phyloP scores from a whole-genome alignment of 2,329 filamentous ascomycete species.

The Neopestalotiopsis rosae region DNA sequence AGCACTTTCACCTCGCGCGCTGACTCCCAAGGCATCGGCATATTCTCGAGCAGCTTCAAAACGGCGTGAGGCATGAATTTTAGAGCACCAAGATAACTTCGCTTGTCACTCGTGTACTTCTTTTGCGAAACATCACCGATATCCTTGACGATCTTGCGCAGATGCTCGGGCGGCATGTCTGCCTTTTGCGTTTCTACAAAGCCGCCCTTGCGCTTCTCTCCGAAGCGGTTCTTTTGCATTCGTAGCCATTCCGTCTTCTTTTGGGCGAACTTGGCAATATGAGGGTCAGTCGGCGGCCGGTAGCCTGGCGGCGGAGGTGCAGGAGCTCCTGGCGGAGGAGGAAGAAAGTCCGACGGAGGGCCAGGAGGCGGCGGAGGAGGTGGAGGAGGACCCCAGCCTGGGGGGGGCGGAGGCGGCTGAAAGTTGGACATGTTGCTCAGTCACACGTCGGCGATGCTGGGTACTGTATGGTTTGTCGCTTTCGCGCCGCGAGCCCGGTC shows the following conservation, averaged over 20 bases:
- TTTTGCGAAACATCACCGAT: constrained; percentile 99
- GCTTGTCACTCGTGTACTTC: constrained; percentile 98
- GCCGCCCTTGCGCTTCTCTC: constrained; percentile 94
- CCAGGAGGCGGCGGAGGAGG: constrained; percentile 62
- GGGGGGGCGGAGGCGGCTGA: constrained; percentile 61
- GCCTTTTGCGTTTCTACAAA: constrained; percentile 98
- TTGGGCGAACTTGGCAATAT: constrained; percentile 92
- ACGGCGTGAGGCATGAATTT: constrained; percentile 99
- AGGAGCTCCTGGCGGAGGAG: constrained; percentile 59
- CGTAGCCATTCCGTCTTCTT: constrained; percentile 99
- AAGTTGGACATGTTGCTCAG: constrained; percentile 53
- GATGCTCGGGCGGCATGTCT: constrained; percentile 97
- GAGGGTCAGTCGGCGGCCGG: constrained; percentile 79
- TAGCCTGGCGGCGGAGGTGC: constrained; percentile 87
- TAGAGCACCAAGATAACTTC: constrained; percentile 93
- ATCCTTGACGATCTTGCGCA: constrained; percentile 97
- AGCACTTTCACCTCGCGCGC: constrained; percentile 95
- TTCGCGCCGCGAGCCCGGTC: constrained; percentile 39
- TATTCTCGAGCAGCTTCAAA: constrained; percentile 95
- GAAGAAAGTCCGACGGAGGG: constrained; percentile 59
- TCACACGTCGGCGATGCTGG: constrained; percentile 9
- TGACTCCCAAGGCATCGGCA: constrained; percentile 99
- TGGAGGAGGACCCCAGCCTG: constrained; percentile 57
- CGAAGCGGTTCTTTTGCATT: constrained; percentile 87
- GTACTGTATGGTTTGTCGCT: constrained; percentile 23